phyloP scores from a whole-genome alignment of 2,329 filamentous ascomycete species.

The Hypomyces perniciosus region DNA sequence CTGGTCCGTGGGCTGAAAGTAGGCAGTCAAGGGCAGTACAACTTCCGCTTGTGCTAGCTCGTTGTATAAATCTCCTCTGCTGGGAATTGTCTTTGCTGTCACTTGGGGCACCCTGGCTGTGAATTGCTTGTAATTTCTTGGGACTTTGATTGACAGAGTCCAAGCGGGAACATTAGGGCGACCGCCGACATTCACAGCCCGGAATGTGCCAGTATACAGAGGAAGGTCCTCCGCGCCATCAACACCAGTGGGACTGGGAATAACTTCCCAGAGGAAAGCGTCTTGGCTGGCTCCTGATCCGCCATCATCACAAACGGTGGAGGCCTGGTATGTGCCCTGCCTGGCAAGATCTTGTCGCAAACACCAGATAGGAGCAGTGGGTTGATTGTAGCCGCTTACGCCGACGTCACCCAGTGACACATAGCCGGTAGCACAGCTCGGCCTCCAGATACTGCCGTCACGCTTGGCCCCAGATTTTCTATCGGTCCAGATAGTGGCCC shows the following conservation, averaged over 20 bases:
- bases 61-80: background rate
- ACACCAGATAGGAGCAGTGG: background rate
- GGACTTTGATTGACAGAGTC: background rate
- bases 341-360: background rate
- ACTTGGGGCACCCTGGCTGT: background rate
- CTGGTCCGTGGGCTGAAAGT: background rate
- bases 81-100: background rate
- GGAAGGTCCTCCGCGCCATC: background rate
- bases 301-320: background rate
- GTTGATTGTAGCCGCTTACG: background rate
- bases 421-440: background rate
- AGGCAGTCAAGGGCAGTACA: background rate
- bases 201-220: background rate
- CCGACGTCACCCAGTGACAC: background rate
- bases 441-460: background rate
- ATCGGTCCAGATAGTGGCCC: background rate
- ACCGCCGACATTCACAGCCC: background rate
- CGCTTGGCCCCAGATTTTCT: background rate
- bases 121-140: background rate
- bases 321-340: background rate
- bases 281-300: background rate
- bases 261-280: background rate
- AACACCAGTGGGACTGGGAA: background rate
- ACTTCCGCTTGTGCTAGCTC: background rate
- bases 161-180: background rate